Percentiles rank a stretch among this genome's conserved stretches.
These are phyloP conservation scores for Lentinula guzmanii DNA, from an alignment of 768 basidiomycete species.

Conservation along the genomic window DNA sequence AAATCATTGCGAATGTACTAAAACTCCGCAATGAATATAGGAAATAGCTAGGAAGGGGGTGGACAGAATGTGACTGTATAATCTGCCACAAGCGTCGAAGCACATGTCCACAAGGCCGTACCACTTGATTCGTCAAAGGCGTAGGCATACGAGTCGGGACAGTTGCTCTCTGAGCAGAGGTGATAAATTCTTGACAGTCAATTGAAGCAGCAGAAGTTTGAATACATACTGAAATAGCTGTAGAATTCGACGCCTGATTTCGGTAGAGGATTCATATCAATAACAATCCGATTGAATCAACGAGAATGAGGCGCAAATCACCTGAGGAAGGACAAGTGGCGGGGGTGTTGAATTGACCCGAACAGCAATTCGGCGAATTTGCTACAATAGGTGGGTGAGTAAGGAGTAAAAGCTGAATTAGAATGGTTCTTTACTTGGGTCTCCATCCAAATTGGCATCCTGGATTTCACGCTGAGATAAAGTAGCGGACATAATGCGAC, in stretches of 20 bases:
- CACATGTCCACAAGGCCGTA: slow-evolving; percentile 42
- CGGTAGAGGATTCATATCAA: background rate
- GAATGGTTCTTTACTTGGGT: slow-evolving; percentile 13
- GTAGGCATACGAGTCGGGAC: slow-evolving; percentile 26
- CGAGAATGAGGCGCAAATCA: background rate
- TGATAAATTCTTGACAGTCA: no score
- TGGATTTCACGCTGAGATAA: background rate
- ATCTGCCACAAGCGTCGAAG: slow-evolving; percentile 21
- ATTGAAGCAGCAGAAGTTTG: background rate
- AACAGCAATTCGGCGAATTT: slow-evolving; percentile 32
- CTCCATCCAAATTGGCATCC: slow-evolving; percentile 24
- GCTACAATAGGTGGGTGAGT: slow-evolving; percentile 6
- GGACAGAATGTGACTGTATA: slow-evolving; percentile 23
- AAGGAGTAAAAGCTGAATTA: background rate
- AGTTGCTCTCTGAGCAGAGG: slow-evolving; percentile 10
- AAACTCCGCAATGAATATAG: no score
- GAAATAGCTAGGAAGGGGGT: background rate
- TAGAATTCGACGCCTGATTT: slow-evolving; percentile 18
- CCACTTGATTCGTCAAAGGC: slow-evolving; percentile 28
- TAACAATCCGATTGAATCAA: background rate
- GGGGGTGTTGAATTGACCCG: slow-evolving; percentile 24
- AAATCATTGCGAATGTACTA: no score
- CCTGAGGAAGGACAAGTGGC: slow-evolving; percentile 29
- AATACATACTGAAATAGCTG: slow-evolving; percentile 16
- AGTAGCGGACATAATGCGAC: background rate